Percentiles rank a stretch among this genome's conserved stretches.
Conservation (phyloP, 139 green algal species). For the Chlamydomonas eustigma region DNA sequence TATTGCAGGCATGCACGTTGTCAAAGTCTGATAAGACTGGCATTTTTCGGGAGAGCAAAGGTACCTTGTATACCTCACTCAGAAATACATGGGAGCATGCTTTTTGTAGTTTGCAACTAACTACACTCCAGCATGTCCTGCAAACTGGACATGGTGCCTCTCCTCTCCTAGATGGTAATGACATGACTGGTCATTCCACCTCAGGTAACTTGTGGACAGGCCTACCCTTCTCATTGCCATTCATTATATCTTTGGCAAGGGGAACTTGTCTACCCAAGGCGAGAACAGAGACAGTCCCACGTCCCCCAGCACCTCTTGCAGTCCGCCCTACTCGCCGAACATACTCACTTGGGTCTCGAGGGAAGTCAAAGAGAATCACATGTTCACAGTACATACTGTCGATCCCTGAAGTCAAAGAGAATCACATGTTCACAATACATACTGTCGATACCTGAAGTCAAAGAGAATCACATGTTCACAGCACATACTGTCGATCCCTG, state of each 20-base stretch:
- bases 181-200: not conserved
- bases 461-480: not conserved
- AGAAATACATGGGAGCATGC: too few relatives aligned
- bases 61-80: too few relatives aligned
- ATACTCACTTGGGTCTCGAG: slow-evolving; percentile 91
- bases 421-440: slow-evolving; percentile 80
- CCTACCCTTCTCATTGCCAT: slow-evolving; percentile 60
- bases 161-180: too few relatives aligned
- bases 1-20: too few relatives aligned
- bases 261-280: slow-evolving; percentile 80
- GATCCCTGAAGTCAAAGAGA: slow-evolving; percentile 87
- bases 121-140: too few relatives aligned
- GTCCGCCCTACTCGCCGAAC: slow-evolving; percentile 85
- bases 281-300: slow-evolving; percentile 71
- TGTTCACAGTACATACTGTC: slow-evolving; percentile 72
- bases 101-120: too few relatives aligned
- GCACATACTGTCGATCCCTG: too few relatives aligned
- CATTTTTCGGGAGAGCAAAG: too few relatives aligned
- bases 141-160: too few relatives aligned
- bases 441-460: slow-evolving; percentile 68
- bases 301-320: slow-evolving; percentile 71
- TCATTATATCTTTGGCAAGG: slow-evolving; percentile 68
- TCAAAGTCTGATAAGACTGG: too few relatives aligned
- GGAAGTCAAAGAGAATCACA: slow-evolving; percentile 97
- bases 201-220: slow-evolving; percentile 66